Evolutionary conservation across 441 rosid species (phyloP).

Genomic region (Gossypium schwendimanii): DNA sequence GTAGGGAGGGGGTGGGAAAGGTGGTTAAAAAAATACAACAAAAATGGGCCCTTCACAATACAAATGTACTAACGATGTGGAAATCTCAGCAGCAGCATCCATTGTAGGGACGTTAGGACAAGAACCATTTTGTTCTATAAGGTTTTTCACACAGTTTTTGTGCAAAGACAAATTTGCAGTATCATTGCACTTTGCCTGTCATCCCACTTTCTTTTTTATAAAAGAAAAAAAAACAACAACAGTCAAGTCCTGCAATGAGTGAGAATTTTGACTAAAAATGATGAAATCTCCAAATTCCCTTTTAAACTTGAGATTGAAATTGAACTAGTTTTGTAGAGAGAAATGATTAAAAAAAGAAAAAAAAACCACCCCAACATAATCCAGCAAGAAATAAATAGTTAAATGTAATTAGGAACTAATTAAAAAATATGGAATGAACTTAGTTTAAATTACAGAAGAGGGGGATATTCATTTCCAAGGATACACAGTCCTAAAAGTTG

Average conservation of each 20-base stretch:
- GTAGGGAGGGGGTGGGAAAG: background rate
- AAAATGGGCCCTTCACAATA: background rate
- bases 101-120: background rate
- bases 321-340: background rate
- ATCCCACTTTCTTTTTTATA: background rate
- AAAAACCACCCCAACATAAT: background rate
- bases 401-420: too few species aligned
- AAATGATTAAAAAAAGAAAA: background rate
- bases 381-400: background rate
- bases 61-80: background rate
- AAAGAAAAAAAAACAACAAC: background rate
- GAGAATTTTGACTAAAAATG: slow-evolving; percentile 2
- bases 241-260: background rate
- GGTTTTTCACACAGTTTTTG: background rate
- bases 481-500: too few species aligned
- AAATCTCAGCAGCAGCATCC: background rate
- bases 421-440: too few species aligned
- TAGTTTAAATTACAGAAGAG: too few species aligned
- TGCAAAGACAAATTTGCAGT: background rate
- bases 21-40: background rate
- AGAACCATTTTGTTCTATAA: background rate
- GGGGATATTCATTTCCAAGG: too few species aligned
- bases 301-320: background rate
- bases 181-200: slow-evolving; percentile 3
- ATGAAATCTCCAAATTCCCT: background rate